Evolutionary conservation across 2,329 filamentous ascomycete species (phyloP).

Genomic region (Onygena corvina): DNA sequence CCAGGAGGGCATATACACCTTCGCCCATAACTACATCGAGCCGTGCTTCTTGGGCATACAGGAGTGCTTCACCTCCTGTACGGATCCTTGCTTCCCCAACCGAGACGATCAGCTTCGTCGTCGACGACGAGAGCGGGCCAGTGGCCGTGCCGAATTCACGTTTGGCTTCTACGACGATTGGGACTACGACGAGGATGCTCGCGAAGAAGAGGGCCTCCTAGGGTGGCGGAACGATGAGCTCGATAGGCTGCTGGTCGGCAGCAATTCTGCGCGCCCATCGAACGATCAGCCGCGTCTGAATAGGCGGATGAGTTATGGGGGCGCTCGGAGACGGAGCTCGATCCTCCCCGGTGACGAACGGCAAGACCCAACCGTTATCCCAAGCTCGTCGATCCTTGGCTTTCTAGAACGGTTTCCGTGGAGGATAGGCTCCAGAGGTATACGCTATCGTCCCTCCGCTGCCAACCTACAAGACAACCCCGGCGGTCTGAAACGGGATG

Average conservation of each 20-base stretch:
- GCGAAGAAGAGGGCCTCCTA: conserved; percentile 49
- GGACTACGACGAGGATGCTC: conserved; percentile 50
- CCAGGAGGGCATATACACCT: conserved; percentile 81
- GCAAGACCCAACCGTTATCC: conserved; percentile 74
- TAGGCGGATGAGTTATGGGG: conserved; percentile 80
- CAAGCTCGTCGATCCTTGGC: conserved; percentile 70
- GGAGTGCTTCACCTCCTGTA: conserved; percentile 55
- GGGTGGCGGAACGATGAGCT: conserved; percentile 77
- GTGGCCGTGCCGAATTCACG: conserved; percentile 61
- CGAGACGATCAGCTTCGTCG: conserved; percentile 63
- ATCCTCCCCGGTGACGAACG: conserved; percentile 39
- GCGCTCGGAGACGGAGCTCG: conserved; percentile 50
- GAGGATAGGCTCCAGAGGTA: conserved; percentile 62
- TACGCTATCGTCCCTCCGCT: conserved; percentile 81
- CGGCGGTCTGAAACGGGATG: conserved; percentile 41
- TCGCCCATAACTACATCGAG: conserved; percentile 71
- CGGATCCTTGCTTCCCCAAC: conserved; percentile 56
- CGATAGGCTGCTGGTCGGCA: conserved; percentile 66
- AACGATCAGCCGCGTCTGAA: conserved; percentile 57
- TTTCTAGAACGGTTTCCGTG: conserved; percentile 77
- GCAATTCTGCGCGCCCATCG: conserved; percentile 31
- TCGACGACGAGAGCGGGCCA: conserved; percentile 47
- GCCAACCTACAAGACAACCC: conserved; percentile 85
- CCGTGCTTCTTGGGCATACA: conserved; percentile 63
- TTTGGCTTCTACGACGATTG: conserved; percentile 99